These are phyloP conservation scores for Tillandsia leiboldiana DNA, from an alignment of 176 grass and related monocot species.

Conservation along the genomic window DNA sequence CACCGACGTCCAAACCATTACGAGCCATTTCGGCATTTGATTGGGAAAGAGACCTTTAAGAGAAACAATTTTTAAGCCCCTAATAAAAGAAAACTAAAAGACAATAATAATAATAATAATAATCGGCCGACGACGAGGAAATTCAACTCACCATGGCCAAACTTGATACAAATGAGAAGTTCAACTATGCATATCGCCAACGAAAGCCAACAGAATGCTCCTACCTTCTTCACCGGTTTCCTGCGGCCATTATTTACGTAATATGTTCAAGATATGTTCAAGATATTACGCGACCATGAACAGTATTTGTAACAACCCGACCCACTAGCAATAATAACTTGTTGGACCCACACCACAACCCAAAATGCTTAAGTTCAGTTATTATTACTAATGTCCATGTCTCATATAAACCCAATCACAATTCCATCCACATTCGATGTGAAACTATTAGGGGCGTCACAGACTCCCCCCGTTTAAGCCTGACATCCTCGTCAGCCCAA, in stretches of 20 bases:
- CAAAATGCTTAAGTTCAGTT: too few relatives aligned
- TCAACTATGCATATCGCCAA: slow-evolving; percentile 95
- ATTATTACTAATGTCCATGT: too few relatives aligned
- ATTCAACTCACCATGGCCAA: slow-evolving; percentile 51
- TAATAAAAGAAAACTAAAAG: not conserved
- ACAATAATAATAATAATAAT: not conserved
- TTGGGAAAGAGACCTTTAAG: slow-evolving; percentile 74
- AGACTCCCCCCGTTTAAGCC: too few relatives aligned
- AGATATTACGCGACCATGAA: too few relatives aligned
- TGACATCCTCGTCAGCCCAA: too few relatives aligned
- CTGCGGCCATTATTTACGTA: slow-evolving; percentile 32
- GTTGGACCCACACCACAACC: too few relatives aligned
- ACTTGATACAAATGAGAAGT: slow-evolving; percentile 94
- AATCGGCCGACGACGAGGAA: not conserved
- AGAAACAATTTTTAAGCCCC: slow-evolving; percentile 3
- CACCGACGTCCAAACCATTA: slow-evolving; percentile 54
- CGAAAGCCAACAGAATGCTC: slow-evolving; percentile 93
- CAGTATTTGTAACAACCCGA: too few relatives aligned
- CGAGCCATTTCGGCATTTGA: slow-evolving; percentile 70
- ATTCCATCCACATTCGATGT: too few relatives aligned
- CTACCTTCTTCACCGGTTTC: slow-evolving; percentile 90
- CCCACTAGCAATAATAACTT: too few relatives aligned
- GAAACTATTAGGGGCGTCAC: too few relatives aligned
- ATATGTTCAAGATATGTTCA: not conserved
- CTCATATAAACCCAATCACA: too few relatives aligned